These are phyloP conservation scores for Harringtonia lauricola DNA, from an alignment of 2,329 filamentous ascomycete genomes.

Conservation along the genomic window DNA sequence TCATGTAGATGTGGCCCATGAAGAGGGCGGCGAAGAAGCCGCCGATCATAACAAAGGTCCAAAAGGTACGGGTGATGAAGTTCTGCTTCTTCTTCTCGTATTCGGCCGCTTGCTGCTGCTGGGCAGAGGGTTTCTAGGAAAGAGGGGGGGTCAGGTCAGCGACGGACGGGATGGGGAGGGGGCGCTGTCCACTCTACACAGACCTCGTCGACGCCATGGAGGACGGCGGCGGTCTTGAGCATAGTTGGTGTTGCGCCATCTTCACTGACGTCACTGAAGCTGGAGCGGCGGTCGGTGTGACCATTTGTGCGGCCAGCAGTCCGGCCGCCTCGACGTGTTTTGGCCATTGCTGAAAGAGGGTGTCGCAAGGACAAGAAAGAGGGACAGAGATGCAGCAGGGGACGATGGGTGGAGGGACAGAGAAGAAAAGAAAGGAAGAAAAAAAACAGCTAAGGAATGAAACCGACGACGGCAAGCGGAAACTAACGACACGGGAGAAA, in stretches of 20 bases:
- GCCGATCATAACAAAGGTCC: slow-evolving; percentile 95
- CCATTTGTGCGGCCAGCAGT: slow-evolving; percentile 43
- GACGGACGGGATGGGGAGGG: neutral
- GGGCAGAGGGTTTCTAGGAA: slow-evolving; percentile 29
- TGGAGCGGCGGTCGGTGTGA: slow-evolving; percentile 47
- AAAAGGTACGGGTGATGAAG: slow-evolving; percentile 93
- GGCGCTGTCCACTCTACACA: neutral
- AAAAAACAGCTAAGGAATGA: neutral
- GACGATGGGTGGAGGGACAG: neutral
- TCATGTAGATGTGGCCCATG: slow-evolving; percentile 94
- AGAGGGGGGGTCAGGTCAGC: neutral
- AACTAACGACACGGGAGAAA: neutral
- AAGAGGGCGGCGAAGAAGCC: slow-evolving; percentile 88
- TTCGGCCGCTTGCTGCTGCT: slow-evolving; percentile 42
- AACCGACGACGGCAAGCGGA: neutral
- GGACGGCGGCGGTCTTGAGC: slow-evolving; percentile 17
- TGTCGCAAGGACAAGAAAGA: neutral
- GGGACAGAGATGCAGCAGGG: neutral
- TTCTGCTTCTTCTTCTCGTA: slow-evolving; percentile 99
- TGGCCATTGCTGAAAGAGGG: slow-evolving; percentile 18
- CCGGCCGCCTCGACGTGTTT: slow-evolving; percentile 38
- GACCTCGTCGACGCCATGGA: slow-evolving; percentile 29
- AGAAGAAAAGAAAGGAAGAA: neutral
- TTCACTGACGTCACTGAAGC: slow-evolving; percentile 50
- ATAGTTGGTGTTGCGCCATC: slow-evolving; percentile 13